These are phyloP conservation scores for Galerina marginata DNA, from an alignment of 768 basidiomycete genomes.

Conservation along the genomic window DNA sequence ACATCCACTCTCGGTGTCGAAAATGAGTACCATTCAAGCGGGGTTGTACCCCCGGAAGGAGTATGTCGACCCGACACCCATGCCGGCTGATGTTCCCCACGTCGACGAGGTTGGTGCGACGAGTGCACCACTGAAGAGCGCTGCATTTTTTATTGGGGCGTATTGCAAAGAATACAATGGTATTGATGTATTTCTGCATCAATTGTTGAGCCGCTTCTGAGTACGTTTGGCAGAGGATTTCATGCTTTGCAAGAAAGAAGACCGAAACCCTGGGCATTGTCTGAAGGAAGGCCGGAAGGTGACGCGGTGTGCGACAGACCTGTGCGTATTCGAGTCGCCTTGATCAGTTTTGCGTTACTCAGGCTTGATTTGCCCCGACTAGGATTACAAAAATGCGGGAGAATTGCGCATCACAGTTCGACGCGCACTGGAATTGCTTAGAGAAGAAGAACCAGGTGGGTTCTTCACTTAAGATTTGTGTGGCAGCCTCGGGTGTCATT, in stretches of 20 bases:
- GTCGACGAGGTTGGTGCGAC: conserved; percentile 89
- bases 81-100: conserved; percentile 68
- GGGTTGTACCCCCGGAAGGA: conserved; percentile 53
- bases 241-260: conserved; percentile 97
- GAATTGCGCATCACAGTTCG: conserved; percentile 86
- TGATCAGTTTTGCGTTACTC: background rate
- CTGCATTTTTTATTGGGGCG: conserved; percentile 95
- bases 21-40: conserved; percentile 58
- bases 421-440: conserved; percentile 93
- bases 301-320: conserved; percentile 91
- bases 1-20: background rate
- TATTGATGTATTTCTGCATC: conserved; percentile 33
- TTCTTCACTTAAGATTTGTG: conserved; percentile 11
- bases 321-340: conserved; percentile 61
- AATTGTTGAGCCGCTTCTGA: conserved; percentile 2
- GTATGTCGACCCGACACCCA: conserved; percentile 69
- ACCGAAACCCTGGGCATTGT: conserved; percentile 89
- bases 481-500: background rate
- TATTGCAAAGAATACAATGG: conserved; percentile 97
- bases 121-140: conserved; percentile 93
- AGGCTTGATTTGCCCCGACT: background rate
- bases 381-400: conserved; percentile 95
- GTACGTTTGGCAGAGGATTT: conserved; percentile 38
- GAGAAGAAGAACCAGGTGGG: conserved; percentile 93
- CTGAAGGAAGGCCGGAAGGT: conserved; percentile 95